Conservation (phyloP, 1,284 basidiomycete genomes). For the Rhodofomes roseus region DNA sequence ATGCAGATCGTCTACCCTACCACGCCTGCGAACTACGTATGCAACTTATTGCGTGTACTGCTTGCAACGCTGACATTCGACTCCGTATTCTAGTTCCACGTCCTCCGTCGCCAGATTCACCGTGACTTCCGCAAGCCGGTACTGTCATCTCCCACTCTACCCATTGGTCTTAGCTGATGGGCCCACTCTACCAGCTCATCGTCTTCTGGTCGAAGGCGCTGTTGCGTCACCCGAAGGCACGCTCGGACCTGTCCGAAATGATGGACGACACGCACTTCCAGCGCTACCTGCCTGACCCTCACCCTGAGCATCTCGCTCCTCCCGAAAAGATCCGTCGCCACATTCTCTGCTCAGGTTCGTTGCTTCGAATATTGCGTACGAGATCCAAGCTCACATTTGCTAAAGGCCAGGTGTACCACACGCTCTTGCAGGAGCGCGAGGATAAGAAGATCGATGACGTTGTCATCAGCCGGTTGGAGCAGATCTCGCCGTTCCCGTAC, state of each 20-base stretch:
- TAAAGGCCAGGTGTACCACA: conserved; percentile 90
- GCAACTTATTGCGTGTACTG: conserved; percentile 19
- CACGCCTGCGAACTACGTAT: conserved; percentile 88
- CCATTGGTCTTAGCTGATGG: background rate
- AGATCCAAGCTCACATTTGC: background rate
- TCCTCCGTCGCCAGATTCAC: conserved; percentile 91
- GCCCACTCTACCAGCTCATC: conserved; percentile 60
- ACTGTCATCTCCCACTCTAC: conserved; percentile 20
- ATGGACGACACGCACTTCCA: conserved; percentile 87
- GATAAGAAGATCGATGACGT: conserved; percentile 88
- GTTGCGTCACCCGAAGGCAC: conserved; percentile 89
- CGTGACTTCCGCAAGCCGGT: conserved; percentile 96
- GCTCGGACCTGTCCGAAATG: conserved; percentile 88
- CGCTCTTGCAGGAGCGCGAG: conserved; percentile 86
- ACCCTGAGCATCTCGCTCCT: conserved; percentile 66
- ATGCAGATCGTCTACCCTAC: conserved; percentile 99
- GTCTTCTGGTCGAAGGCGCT: conserved; percentile 97
- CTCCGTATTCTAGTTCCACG: conserved; percentile 78
- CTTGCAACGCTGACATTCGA: background rate
- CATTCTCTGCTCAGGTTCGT: conserved; percentile 78
- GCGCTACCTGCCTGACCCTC: conserved; percentile 87
- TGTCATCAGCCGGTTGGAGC: conserved; percentile 92
- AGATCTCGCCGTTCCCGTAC: conserved; percentile 95
- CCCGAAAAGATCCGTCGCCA: conserved; percentile 90
- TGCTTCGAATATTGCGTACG: background rate